phyloP scores from a whole-genome alignment of 768 basidiomycete species.

The Kockovaella imperatae region DNA sequence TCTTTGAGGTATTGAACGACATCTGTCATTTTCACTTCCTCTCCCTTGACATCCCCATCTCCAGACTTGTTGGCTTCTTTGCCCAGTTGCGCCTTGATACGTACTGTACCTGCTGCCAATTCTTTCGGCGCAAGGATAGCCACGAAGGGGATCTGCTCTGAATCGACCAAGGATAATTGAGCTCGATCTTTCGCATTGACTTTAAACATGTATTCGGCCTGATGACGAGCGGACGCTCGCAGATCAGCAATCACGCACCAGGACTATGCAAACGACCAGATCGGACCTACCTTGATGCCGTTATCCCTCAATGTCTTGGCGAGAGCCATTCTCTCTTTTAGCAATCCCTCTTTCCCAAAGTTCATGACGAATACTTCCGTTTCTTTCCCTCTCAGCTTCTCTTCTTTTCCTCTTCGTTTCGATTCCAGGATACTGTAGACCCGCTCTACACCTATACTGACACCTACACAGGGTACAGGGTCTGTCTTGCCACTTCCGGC shows the following conservation, averaged over 20 bases:
- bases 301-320: constrained; percentile 72
- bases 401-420: constrained; percentile 56
- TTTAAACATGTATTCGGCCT: constrained; percentile 91
- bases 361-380: constrained; percentile 92
- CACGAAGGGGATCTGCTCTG: constrained; percentile 85
- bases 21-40: constrained; percentile 57
- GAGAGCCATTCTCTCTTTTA: constrained; percentile 74
- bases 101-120: constrained; percentile 70
- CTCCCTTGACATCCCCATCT: constrained; percentile 58
- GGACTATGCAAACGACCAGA: neutral
- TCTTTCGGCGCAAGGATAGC: constrained; percentile 86
- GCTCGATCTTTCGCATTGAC: constrained; percentile 76
- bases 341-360: constrained; percentile 69
- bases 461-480: constrained; percentile 75
- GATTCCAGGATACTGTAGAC: constrained; percentile 87
- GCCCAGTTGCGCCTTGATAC: constrained; percentile 79
- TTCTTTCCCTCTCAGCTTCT: constrained; percentile 66
- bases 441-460: constrained; percentile 86
- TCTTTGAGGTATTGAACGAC: constrained; percentile 57
- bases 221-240: constrained; percentile 9
- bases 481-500: constrained; percentile 57
- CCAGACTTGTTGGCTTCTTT: constrained; percentile 56
- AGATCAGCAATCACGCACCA: neutral
- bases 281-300: constrained; percentile 72
- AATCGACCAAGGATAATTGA: constrained; percentile 85